Evolutionary conservation across 1,284 basidiomycete species (phyloP), one percentile per base, ranked within the genome.

Genomic region (Trichosporon ovoides): DNA sequence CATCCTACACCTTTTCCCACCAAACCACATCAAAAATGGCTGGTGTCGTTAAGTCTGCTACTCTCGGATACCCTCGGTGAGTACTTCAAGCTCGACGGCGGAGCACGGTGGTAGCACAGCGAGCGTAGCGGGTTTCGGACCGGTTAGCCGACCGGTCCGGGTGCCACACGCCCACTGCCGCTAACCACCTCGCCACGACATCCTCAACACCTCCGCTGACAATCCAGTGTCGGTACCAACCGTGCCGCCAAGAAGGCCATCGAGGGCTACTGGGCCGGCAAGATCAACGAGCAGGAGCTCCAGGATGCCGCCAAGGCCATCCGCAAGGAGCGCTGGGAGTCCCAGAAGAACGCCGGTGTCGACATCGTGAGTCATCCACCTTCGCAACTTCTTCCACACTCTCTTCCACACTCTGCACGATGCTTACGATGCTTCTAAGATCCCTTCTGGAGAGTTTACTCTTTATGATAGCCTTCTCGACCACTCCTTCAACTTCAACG

Each of bases 381-480:
- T n/a, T n/a, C n/a, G n/a, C n/a, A n/a, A n/a, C n/a, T n/a, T n/a
- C n/a, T n/a, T n/a, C n/a, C n/a, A n/a, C n/a, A n/a, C n/a, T n/a
- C n/a, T n/a, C n/a, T n/a, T n/a, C n/a, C n/a, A n/a, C n/a, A n/a
- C n/a, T n/a, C n/a, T n/a, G n/a, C n/a, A n/a, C n/a, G n/a, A n/a
- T n/a, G n/a, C n/a, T n/a, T n/a, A n/a, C n/a, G n/a, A n/a, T n/a
- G n/a, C n/a, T n/a, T n/a, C n/a, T n/a, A n/a, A n/a, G n/a, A n/a
- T n/a, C 78, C 93, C 96, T 59, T 93, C 91, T 72, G 94, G 94
- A 74, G 95, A 98, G 75, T 99, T 98, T 80, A 89, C 95, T 48
- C 87, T 98, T 68, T 99, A 98, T 79, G 96, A 99, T 81, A 93
- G 97, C 79, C 91, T 98, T 74, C 88, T 99, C 71, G 96, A 99